Percentiles rank a stretch among this genome's conserved stretches.
phyloP scores from a whole-genome alignment of 2,329 filamentous ascomycete genomes.

The Paracorniculantispora psalliotae region DNA sequence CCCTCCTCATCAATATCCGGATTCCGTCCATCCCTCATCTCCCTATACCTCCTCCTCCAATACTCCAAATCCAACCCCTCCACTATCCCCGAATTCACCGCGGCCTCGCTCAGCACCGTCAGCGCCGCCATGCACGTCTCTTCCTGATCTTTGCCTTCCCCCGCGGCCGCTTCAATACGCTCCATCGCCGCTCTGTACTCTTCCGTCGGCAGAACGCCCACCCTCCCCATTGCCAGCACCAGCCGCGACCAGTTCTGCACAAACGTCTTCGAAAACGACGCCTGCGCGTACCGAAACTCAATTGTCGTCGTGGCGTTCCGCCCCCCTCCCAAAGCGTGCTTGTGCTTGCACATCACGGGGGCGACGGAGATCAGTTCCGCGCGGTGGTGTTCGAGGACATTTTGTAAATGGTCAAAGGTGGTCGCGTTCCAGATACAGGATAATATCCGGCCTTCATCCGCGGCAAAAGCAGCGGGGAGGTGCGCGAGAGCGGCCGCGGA shows the following conservation, averaged over 20 bases:
- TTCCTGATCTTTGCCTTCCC: not conserved
- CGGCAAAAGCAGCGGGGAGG: not conserved
- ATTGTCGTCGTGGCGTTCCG: slow-evolving; percentile 6
- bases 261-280: slow-evolving; percentile 13
- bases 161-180: not conserved
- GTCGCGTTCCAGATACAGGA: not conserved
- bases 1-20: not conserved
- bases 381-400: not conserved
- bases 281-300: slow-evolving; percentile 19
- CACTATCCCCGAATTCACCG: not conserved
- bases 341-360: slow-evolving; percentile 1
- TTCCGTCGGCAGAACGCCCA: slow-evolving; percentile 12
- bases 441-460: not conserved
- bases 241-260: slow-evolving; percentile 15
- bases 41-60: not conserved
- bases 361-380: not conserved
- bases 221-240: slow-evolving; percentile 14
- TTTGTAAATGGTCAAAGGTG: not conserved
- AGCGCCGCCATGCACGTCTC: not conserved
- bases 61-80: not conserved
- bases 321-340: not conserved
- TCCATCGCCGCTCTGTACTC: slow-evolving; percentile 8
- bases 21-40: not conserved
- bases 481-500: not conserved
- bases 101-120: not conserved